Conservation (phyloP, 441 rosid species). For the Gossypium davidsonii region DNA sequence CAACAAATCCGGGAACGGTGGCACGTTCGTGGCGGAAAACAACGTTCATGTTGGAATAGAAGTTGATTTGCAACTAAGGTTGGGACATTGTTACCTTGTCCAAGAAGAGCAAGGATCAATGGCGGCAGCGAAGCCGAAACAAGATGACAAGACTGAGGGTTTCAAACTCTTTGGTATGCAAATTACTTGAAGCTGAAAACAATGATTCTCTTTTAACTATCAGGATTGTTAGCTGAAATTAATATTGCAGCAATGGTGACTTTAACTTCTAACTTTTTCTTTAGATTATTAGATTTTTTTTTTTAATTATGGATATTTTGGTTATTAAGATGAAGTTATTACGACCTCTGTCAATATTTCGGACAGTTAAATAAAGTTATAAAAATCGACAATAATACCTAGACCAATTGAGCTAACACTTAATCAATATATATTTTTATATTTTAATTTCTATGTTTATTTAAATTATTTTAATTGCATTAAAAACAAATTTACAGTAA, state of each 20-base stretch:
- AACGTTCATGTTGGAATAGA: not conserved
- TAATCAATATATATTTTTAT: no score
- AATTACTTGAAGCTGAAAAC: slow-evolving; percentile 22
- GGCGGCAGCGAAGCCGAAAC: not conserved
- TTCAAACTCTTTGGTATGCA: slow-evolving; percentile 43
- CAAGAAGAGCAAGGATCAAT: not conserved
- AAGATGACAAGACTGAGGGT: slow-evolving; percentile 4
- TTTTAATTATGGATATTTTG: not conserved
- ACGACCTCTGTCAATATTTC: no score
- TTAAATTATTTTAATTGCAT: no score
- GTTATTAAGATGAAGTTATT: not conserved
- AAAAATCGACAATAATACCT: no score
- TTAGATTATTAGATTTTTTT: not conserved
- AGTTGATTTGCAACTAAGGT: slow-evolving; percentile 16
- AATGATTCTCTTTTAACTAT: not conserved
- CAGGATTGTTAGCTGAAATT: not conserved
- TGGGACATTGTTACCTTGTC: slow-evolving; percentile 1
- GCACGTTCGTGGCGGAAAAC: not conserved
- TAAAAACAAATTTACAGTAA: no score
- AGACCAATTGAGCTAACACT: no score
- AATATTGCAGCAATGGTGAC: not conserved
- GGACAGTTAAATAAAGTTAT: no score
- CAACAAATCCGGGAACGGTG: not conserved
- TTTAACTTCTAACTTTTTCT: not conserved
- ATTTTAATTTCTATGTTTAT: no score